These are phyloP conservation scores for Calonectria honghensis DNA, from an alignment of 2,329 filamentous ascomycete species.

Conservation along the genomic window DNA sequence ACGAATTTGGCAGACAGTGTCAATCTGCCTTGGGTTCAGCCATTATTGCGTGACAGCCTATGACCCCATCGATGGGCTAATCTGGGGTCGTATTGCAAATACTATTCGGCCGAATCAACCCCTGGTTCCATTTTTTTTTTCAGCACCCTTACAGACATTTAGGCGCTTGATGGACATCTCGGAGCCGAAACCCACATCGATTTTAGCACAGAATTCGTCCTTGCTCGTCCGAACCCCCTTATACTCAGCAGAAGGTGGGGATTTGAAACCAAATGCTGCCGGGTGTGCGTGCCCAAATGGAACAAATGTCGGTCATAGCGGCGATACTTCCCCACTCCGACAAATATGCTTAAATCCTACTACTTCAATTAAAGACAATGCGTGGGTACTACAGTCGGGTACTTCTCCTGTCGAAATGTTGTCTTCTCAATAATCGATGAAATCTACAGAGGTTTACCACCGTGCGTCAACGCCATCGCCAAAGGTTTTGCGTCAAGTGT, in stretches of 20 bases:
- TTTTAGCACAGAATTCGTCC: not conserved
- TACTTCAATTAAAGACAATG: not conserved
- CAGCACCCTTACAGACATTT: not conserved
- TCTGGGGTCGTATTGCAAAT: not conserved
- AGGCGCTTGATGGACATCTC: not conserved
- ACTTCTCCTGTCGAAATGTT: not conserved
- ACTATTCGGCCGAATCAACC: not conserved
- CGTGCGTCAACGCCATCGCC: not conserved
- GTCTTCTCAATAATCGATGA: not conserved
- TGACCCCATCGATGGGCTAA: not conserved
- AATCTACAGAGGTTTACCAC: not conserved
- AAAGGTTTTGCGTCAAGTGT: not conserved
- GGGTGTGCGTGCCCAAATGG: not conserved
- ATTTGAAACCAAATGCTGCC: not conserved
- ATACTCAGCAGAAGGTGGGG: not conserved
- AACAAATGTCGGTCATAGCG: not conserved
- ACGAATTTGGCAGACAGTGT: not conserved
- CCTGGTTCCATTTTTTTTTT: not conserved
- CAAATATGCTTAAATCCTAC: not conserved
- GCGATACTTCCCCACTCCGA: not conserved
- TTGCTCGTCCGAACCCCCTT: not conserved
- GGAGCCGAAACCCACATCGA: not conserved
- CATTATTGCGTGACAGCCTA: not conserved
- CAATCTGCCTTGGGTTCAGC: not conserved
- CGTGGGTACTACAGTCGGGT: not conserved